These are phyloP conservation scores for Pythium aphanidermatum DNA, from an alignment of 352 stramenopile species.

Conservation along the genomic window DNA sequence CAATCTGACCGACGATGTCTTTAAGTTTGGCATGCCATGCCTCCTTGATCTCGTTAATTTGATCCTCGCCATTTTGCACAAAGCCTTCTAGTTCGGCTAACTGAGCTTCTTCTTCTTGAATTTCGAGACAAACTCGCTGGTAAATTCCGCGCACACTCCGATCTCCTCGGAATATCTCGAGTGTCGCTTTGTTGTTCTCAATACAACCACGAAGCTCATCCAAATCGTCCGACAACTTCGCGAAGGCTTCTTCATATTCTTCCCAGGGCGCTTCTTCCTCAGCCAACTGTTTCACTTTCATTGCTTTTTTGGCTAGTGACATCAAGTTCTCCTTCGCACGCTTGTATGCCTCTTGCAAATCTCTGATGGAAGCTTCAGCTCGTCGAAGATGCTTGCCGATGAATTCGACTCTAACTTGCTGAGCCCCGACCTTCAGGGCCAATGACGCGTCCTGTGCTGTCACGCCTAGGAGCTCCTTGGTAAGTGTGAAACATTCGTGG, in stretches of 20 bases:
- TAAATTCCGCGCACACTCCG: slow-evolving; percentile 70
- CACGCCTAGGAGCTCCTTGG: slow-evolving; percentile 37
- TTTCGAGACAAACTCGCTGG: slow-evolving; percentile 55
- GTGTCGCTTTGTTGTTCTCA: slow-evolving; percentile 77
- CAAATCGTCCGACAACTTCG: slow-evolving; percentile 58
- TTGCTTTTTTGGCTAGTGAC: slow-evolving; percentile 47
- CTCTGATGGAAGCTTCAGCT: slow-evolving; percentile 39
- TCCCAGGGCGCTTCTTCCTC: slow-evolving; percentile 66
- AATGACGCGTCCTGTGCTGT: slow-evolving; percentile 51
- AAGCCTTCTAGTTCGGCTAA: slow-evolving; percentile 55
- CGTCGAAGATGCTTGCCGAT: slow-evolving; percentile 53
- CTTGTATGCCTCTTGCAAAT: slow-evolving; percentile 54
- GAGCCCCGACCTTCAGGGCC: slow-evolving; percentile 45
- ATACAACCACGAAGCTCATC: slow-evolving; percentile 73
- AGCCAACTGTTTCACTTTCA: slow-evolving; percentile 58
- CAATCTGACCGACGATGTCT: slow-evolving; percentile 72
- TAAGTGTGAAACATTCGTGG: slow-evolving; percentile 47
- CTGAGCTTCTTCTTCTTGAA: slow-evolving; percentile 50
- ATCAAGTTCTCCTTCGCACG: slow-evolving; percentile 63
- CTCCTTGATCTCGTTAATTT: slow-evolving; percentile 71
- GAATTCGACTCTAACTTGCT: slow-evolving; percentile 66
- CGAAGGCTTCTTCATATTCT: slow-evolving; percentile 55
- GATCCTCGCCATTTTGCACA: slow-evolving; percentile 54
- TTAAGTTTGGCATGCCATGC: slow-evolving; percentile 64
- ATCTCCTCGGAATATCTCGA: slow-evolving; percentile 81